Conservation (phyloP, 306 rosid genomes). For the Macrotyloma uniflorum region DNA sequence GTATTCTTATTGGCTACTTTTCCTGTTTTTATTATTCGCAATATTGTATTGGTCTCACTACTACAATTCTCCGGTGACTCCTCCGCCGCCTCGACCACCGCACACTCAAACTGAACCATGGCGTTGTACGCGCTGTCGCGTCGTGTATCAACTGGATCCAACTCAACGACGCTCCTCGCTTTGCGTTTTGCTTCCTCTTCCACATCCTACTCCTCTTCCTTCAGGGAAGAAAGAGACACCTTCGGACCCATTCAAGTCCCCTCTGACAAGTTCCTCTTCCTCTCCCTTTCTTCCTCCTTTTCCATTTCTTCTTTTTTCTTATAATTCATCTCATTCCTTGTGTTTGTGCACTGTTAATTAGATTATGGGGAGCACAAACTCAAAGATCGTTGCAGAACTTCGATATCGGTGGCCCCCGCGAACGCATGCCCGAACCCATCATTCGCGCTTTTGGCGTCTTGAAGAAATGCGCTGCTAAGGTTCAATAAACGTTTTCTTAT, state of each 20-base stretch:
- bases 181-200: conserved; percentile 50
- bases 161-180: conserved; percentile 45
- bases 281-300: not conserved
- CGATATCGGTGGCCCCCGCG: conserved; percentile 95
- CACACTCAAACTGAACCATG: conserved; percentile 38
- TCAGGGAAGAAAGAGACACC: conserved; percentile 91
- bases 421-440: conserved; percentile 97
- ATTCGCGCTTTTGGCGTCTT: conserved; percentile 91
- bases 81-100: not conserved
- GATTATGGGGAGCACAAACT: conserved; percentile 99
- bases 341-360: conserved; percentile 18
- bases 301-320: not conserved
- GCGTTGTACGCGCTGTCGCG: conserved; percentile 63
- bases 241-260: conserved; percentile 96
- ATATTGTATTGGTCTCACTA: not conserved
- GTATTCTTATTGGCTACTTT: not conserved
- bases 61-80: not conserved
- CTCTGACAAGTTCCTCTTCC: conserved; percentile 70
- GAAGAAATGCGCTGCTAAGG: conserved; percentile 96
- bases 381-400: conserved; percentile 94
- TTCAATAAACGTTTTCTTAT: not conserved
- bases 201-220: conserved; percentile 69
- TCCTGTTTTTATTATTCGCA: not conserved
- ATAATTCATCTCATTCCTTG: not conserved
- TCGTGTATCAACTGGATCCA: conserved; percentile 54